phyloP scores from a whole-genome alignment of 2,329 filamentous ascomycete genomes.

The Colletotrichum sidae region DNA sequence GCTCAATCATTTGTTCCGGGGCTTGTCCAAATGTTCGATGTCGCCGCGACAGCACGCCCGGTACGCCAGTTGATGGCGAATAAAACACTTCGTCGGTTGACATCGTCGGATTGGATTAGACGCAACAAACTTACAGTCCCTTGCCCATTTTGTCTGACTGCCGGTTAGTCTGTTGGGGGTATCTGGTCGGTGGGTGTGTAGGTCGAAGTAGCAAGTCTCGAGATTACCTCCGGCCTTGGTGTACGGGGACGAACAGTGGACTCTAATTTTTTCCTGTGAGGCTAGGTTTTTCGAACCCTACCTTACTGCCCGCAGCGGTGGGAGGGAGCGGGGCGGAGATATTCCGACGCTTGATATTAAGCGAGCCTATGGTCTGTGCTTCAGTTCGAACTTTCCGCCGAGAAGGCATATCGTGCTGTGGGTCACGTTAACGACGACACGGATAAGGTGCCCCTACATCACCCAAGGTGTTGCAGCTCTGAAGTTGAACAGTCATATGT shows the following conservation, averaged over 20 bases:
- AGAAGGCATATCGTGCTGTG: too few species aligned
- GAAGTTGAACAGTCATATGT: too few species aligned
- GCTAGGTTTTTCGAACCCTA: conserved; percentile 29
- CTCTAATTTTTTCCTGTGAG: conserved; percentile 15
- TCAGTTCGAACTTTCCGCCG: too few species aligned
- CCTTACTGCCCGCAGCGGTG: conserved; percentile 12
- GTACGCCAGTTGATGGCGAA: too few species aligned
- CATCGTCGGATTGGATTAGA: neutral
- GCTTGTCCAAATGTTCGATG: too few species aligned
- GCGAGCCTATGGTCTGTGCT: conserved; percentile 28
- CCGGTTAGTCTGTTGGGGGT: conserved; percentile 37
- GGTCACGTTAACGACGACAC: neutral
- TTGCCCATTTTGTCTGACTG: conserved; percentile 68
- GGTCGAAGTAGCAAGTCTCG: conserved; percentile 21
- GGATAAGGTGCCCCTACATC: neutral
- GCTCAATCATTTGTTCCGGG: conserved; percentile 24
- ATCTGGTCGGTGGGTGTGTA: conserved; percentile 38
- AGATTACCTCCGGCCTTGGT: conserved; percentile 1
- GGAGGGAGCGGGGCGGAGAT: conserved; percentile 21
- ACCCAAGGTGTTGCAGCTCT: too few species aligned
- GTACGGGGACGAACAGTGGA: conserved; percentile 24
- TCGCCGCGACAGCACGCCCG: too few species aligned
- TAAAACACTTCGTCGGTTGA: neutral
- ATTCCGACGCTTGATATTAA: conserved; percentile 9
- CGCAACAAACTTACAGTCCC: conserved; percentile 65